phyloP scores from a whole-genome alignment of 768 basidiomycete genomes.

The Termitomyces sp. region DNA sequence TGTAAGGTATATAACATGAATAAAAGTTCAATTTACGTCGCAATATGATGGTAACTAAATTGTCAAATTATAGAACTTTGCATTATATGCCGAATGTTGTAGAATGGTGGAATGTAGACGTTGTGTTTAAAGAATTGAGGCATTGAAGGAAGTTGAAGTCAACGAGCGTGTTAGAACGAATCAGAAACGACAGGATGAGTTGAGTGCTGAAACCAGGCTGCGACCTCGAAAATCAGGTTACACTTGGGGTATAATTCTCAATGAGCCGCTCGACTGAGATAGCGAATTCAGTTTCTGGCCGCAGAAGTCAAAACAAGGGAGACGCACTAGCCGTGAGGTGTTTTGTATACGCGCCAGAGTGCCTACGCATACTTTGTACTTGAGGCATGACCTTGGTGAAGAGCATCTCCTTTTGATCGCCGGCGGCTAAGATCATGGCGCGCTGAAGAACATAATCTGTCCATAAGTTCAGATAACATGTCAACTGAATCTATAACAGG shows the following conservation, averaged over 20 bases:
- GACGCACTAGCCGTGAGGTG: slow-evolving; percentile 74
- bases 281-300: slow-evolving; percentile 7
- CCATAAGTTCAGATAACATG: background rate
- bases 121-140: background rate
- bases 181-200: background rate
- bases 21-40: slow-evolving; percentile 6
- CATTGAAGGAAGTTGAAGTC: slow-evolving; percentile 12
- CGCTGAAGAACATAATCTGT: slow-evolving; percentile 85
- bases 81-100: slow-evolving; percentile 1
- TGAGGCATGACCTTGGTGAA: slow-evolving; percentile 61
- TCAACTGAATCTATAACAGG: background rate
- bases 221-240: slow-evolving; percentile 7
- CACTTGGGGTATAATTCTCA: slow-evolving; percentile 37
- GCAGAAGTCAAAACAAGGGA: background rate
- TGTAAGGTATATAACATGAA: slow-evolving; percentile 20
- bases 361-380: slow-evolving; percentile 63
- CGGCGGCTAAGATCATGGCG: slow-evolving; percentile 62
- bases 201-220: background rate
- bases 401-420: slow-evolving; percentile 64
- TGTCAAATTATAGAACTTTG: background rate
- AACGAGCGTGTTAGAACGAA: slow-evolving; percentile 16
- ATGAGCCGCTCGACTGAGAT: slow-evolving; percentile 62
- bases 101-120: slow-evolving; percentile 10
- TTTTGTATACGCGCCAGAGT: slow-evolving; percentile 70
- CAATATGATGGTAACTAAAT: background rate